phyloP scores from a whole-genome alignment of 2,329 filamentous ascomycete species.

The Neonectria hederae region DNA sequence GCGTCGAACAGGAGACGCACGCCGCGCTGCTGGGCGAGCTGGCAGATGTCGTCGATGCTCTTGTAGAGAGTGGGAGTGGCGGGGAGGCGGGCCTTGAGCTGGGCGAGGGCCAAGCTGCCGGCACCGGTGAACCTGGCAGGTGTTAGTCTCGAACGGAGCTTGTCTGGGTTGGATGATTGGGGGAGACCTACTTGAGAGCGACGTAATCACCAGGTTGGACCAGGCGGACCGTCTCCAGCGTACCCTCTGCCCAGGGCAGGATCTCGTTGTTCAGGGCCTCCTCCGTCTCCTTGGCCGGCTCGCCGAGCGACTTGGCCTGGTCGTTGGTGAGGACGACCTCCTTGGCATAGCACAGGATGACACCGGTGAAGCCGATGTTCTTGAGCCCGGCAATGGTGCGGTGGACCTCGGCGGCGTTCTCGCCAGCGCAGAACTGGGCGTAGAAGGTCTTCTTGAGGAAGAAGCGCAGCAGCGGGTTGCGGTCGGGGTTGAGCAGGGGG shows the following conservation, averaged over 20 bases:
- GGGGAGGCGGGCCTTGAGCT: slow-evolving; percentile 69
- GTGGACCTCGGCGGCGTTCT: slow-evolving; percentile 74
- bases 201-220: slow-evolving; percentile 71
- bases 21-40: slow-evolving; percentile 72
- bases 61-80: slow-evolving; percentile 72
- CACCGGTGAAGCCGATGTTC: slow-evolving; percentile 80
- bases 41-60: slow-evolving; percentile 79
- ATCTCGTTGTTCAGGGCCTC: slow-evolving; percentile 68
- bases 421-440: slow-evolving; percentile 89
- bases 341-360: slow-evolving; percentile 84
- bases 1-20: slow-evolving; percentile 85
- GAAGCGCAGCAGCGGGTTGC: slow-evolving; percentile 74
- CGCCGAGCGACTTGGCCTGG: slow-evolving; percentile 56
- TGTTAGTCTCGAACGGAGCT: not conserved
- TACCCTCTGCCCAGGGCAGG: slow-evolving; percentile 76
- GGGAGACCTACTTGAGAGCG: slow-evolving; percentile 64
- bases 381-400: slow-evolving; percentile 73
- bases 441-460: slow-evolving; percentile 87
- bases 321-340: slow-evolving; percentile 77
- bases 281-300: slow-evolving; percentile 59
- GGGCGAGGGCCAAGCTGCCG: slow-evolving; percentile 75
- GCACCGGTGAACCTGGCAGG: slow-evolving; percentile 77
- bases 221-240: slow-evolving; percentile 76
- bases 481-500: slow-evolving; percentile 75
- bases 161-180: too few relatives aligned